Base-by-base conservation (phyloP, 163 green algal genomes). In the Botryococcus braunii region DNA sequence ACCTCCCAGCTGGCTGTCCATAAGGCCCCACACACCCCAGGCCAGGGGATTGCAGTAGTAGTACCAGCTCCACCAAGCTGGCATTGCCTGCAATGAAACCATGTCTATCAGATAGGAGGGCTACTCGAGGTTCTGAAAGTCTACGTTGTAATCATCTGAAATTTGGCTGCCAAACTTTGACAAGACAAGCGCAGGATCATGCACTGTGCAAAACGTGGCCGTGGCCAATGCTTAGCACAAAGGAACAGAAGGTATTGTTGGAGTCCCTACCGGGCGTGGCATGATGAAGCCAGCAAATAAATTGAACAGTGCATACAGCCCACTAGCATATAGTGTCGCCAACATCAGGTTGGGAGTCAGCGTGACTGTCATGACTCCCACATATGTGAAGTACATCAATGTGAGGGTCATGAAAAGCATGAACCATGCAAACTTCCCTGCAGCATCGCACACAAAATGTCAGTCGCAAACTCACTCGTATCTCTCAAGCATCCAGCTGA, bases 321-420 rank as follows among this genome's bases (percentile, higher is more conserved):
- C 74, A 47, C 71, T 77, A 27, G 67, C 76, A 17, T 85, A 37
- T 6, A 89, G 62, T 27, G 68, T 74, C 5, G 78, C 78, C 39
- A 82, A 61, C 29, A 71, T 67, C 56, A 81, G 58, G 57, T 79
- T 75, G 43, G 81, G 82, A 25, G 72, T 79, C 7, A 89, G 41
- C 35, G 81, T 78, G 27, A 85, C 74, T 49, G 46, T 60, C 55
- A 69, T 65, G 36, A 72, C 38, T 34, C 66, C 66, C 21, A 66
- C 71, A 36, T 66, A 66, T n/a, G 41, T 65, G 46, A 72, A 72
- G 62, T 65, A 74, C 13, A 64, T n/a, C 11, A 71, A 61, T 5
- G 66, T 71, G 39, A 69, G 34, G 49, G 68, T 58, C 40, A 73
- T 70, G 66, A 74, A 77, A 25, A 66, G 36, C 13, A 64, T 17